These are phyloP conservation scores for Phytomonas sp. DNA, from an alignment of 208 protist genomes.

Conservation along the genomic window DNA sequence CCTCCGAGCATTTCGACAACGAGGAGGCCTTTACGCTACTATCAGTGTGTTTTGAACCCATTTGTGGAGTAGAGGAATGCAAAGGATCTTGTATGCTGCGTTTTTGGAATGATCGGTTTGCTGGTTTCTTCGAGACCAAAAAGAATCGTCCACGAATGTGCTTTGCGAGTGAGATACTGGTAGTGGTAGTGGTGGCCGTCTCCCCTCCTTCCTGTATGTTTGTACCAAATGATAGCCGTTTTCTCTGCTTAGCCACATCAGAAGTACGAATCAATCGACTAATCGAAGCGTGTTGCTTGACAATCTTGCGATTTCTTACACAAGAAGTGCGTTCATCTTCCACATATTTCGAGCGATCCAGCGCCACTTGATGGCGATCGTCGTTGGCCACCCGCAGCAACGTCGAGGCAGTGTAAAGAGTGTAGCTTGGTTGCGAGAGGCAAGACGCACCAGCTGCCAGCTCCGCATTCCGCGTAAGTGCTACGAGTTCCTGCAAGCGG, in stretches of 20 bases:
- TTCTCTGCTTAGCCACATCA: not conserved
- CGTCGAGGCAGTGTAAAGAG: constrained; percentile 42
- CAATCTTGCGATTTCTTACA: constrained; percentile 41
- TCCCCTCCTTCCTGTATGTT: not conserved
- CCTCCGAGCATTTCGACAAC: constrained; percentile 11
- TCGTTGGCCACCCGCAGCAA: constrained; percentile 45
- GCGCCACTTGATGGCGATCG: constrained; percentile 23
- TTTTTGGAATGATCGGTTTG: not conserved
- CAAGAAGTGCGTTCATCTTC: constrained; percentile 28
- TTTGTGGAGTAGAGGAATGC: not conserved
- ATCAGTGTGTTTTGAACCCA: not conserved
- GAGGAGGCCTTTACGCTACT: not conserved
- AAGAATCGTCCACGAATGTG: not conserved
- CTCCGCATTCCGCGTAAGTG: constrained; percentile 53
- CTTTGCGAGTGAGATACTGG: not conserved
- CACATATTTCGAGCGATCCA: constrained; percentile 35
- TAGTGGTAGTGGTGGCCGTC: not conserved
- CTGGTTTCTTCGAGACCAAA: not conserved
- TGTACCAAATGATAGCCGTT: not conserved
- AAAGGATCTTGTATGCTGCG: not conserved
- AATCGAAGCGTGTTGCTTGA: constrained; percentile 48
- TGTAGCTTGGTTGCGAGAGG: constrained; percentile 41
- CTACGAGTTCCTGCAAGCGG: constrained; percentile 21
- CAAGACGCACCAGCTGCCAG: constrained; percentile 27
- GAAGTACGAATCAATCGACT: not conserved